Evolutionary conservation across 2,329 filamentous ascomycete species (phyloP).

Genomic region (Corinectria fuckeliana): DNA sequence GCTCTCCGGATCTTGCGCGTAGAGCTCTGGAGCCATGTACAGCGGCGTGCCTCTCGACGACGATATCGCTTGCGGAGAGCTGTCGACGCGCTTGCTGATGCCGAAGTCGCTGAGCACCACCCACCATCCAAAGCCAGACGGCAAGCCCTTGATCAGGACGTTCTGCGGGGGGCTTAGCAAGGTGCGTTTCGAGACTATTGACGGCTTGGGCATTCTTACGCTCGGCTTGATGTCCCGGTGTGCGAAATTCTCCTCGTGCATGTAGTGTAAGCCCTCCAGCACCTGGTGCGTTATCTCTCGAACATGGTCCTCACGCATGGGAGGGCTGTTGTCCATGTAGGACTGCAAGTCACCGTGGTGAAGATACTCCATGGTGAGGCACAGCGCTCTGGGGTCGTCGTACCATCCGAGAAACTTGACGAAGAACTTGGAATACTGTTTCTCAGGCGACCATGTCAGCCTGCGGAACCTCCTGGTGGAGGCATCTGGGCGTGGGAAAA

Average conservation of each 20-base stretch:
- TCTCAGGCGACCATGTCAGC: background rate
- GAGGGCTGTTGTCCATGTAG: conserved; percentile 14
- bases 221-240: conserved; percentile 35
- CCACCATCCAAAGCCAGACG: conserved; percentile 23
- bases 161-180: too few relatives aligned
- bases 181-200: background rate
- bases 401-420: conserved; percentile 37
- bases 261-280: conserved; percentile 25
- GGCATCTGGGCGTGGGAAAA: background rate
- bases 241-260: conserved; percentile 32
- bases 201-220: background rate
- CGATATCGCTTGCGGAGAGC: background rate
- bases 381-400: conserved; percentile 14
- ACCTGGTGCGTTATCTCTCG: conserved; percentile 28
- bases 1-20: background rate
- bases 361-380: conserved; percentile 37
- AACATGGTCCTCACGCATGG: conserved; percentile 24
- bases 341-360: conserved; percentile 29
- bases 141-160: conserved; percentile 27
- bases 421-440: conserved; percentile 32
- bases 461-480: background rate
- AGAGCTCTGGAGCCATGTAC: conserved; percentile 31
- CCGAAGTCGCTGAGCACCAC: conserved; percentile 35
- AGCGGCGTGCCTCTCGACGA: conserved; percentile 13
- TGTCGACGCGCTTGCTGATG: conserved; percentile 29